These are phyloP conservation scores for Lipomyces kockii DNA, from an alignment of 805 yeast species.

Conservation along the genomic window DNA sequence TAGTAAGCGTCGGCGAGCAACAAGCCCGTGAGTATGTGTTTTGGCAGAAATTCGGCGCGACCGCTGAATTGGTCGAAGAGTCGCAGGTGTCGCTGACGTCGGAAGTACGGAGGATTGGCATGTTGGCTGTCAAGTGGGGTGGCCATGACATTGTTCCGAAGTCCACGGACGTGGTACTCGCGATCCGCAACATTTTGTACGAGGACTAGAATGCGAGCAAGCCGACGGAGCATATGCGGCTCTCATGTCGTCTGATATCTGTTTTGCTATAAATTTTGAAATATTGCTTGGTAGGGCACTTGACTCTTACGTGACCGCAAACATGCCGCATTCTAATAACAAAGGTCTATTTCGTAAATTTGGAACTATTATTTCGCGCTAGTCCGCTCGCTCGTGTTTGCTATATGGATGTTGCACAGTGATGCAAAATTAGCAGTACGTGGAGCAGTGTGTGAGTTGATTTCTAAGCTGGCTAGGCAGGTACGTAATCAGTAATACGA, in stretches of 20 bases:
- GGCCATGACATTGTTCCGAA: slow-evolving; percentile 28
- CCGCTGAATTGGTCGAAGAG: slow-evolving; percentile 4
- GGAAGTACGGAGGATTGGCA: slow-evolving; percentile 18
- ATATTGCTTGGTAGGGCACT: not conserved
- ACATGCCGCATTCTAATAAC: no score
- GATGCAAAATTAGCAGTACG: no score
- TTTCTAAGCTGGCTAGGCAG: no score
- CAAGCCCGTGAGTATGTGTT: slow-evolving; percentile 23
- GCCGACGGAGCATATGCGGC: not conserved
- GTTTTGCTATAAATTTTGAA: not conserved
- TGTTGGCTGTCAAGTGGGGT: slow-evolving; percentile 29
- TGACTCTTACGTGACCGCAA: no score
- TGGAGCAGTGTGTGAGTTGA: no score
- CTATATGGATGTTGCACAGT: no score
- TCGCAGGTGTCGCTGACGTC: not conserved
- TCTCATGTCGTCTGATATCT: not conserved
- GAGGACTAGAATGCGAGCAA: not conserved
- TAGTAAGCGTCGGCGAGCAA: slow-evolving; percentile 10
- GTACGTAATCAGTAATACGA: no score
- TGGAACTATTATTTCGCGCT: no score
- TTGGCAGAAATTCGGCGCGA: slow-evolving; percentile 13
- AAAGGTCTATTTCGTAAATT: no score
- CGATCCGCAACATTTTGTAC: slow-evolving; percentile 21
- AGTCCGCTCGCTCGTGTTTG: no score
- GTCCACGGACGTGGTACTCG: slow-evolving; percentile 29